Evolutionary conservation across 2,329 filamentous ascomycete species (phyloP).

Genomic region (Myotisia sp.): DNA sequence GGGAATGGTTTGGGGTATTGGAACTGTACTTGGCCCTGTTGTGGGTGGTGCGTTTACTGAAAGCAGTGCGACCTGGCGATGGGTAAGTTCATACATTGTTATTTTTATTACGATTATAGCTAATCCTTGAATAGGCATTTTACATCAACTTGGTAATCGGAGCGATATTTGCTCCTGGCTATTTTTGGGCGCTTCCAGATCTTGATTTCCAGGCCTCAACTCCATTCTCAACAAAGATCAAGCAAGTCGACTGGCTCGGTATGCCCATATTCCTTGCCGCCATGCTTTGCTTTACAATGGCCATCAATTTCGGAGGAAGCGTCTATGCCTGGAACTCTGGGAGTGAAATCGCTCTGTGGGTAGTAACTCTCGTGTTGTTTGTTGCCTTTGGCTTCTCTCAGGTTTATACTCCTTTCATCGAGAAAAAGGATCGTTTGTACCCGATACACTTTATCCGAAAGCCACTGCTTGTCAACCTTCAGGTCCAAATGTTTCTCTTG

Average conservation of each 20-base stretch:
- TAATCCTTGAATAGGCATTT: slow-evolving; percentile 16
- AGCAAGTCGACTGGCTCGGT: slow-evolving; percentile 32
- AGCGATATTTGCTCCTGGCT: slow-evolving; percentile 29
- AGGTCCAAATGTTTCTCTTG: slow-evolving; percentile 26
- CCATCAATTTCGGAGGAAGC: slow-evolving; percentile 37
- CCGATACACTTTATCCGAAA: slow-evolving; percentile 34
- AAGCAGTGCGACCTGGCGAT: slow-evolving; percentile 21
- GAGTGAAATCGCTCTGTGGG: slow-evolving; percentile 34
- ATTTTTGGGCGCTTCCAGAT: slow-evolving; percentile 30
- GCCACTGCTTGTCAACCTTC: slow-evolving; percentile 30
- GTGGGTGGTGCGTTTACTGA: slow-evolving; percentile 25
- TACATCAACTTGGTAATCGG: slow-evolving; percentile 43
- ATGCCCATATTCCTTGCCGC: slow-evolving; percentile 29
- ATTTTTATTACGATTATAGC: neutral
- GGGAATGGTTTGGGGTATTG: slow-evolving; percentile 24
- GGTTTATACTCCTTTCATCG: slow-evolving; percentile 28
- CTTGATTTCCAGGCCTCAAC: slow-evolving; percentile 14
- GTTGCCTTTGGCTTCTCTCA: slow-evolving; percentile 36
- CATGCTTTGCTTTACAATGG: slow-evolving; percentile 31
- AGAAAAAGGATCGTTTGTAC: slow-evolving; percentile 32
- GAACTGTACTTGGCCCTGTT: slow-evolving; percentile 26
- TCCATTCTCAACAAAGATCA: slow-evolving; percentile 13
- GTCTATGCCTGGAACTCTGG: slow-evolving; percentile 35
- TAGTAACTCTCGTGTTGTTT: slow-evolving; percentile 33
- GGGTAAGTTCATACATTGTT: slow-evolving; percentile 13